Conservation (phyloP, 1,284 basidiomycete species). For the Malassezia arunalokei region DNA sequence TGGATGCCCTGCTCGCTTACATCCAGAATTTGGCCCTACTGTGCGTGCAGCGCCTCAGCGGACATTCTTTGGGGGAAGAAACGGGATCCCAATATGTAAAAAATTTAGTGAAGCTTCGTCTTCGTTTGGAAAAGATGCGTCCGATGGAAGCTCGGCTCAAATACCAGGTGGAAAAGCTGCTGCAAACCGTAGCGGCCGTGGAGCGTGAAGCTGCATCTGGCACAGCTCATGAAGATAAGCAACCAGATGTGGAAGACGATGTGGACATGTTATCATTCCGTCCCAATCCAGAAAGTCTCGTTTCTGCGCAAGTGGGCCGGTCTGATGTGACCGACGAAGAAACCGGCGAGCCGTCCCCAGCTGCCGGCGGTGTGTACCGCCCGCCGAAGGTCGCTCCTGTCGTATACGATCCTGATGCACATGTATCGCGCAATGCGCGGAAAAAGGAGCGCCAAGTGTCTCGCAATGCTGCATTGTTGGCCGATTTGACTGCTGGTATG, state of each 20-base stretch:
- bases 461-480: constrained; percentile 34
- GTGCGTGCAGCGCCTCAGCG: constrained; percentile 23
- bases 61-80: constrained; percentile 18
- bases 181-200: constrained; percentile 26
- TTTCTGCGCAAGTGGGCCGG: background rate
- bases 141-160: constrained; percentile 69
- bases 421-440: constrained; percentile 46
- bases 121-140: constrained; percentile 49
- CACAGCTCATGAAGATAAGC: constrained; percentile 48
- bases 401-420: constrained; percentile 63
- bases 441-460: constrained; percentile 16
- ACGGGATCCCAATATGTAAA: constrained; percentile 20
- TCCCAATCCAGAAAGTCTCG: constrained; percentile 58
- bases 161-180: constrained; percentile 82
- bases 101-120: constrained; percentile 26
- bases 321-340: background rate
- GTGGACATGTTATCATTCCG: constrained; percentile 68
- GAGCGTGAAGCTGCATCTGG: constrained; percentile 11
- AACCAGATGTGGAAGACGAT: constrained; percentile 50
- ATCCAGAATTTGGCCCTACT: constrained; percentile 68
- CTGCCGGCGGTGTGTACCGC: constrained; percentile 58
- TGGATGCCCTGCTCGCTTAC: constrained; percentile 72
- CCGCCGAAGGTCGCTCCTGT: constrained; percentile 85
- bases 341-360: background rate
- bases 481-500: constrained; percentile 36